A percentile compares a stretch with the other conserved stretches of the same genome.
These are phyloP conservation scores for Chaetomiaceae sp. DNA, from an alignment of 2,329 filamentous ascomycete species.

Conservation along the genomic window DNA sequence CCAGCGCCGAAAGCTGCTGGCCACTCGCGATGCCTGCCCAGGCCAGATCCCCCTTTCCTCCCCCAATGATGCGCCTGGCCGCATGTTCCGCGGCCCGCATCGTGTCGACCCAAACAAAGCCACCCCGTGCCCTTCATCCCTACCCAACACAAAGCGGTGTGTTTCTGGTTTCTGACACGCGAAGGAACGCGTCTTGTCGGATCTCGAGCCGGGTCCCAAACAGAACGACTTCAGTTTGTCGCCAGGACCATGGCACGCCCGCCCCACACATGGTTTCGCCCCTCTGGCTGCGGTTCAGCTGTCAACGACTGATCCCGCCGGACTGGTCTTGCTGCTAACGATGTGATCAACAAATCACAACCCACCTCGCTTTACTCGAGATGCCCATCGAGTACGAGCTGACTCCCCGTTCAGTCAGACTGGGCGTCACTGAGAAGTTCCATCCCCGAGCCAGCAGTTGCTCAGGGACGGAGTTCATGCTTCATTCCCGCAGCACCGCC, in stretches of 20 bases:
- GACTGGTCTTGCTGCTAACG: slow-evolving; percentile 16
- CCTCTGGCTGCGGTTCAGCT: slow-evolving; percentile 3
- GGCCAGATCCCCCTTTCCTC: no score
- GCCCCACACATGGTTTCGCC: background rate
- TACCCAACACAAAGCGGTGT: slow-evolving; percentile 28
- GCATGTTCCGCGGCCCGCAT: slow-evolving; percentile 29
- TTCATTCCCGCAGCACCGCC: no score
- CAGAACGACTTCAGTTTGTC: background rate
- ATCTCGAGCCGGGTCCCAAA: slow-evolving; percentile 15
- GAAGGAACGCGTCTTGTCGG: slow-evolving; percentile 24
- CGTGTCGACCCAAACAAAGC: slow-evolving; percentile 25
- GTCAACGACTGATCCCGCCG: slow-evolving; percentile 2
- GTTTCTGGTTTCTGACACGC: slow-evolving; percentile 26
- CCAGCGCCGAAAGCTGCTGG: slow-evolving; percentile 17
- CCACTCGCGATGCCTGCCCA: slow-evolving; percentile 25
- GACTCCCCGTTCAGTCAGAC: slow-evolving; percentile 4
- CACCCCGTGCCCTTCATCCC: slow-evolving; percentile 18
- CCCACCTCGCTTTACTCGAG: slow-evolving; percentile 17
- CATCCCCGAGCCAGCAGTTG: background rate
- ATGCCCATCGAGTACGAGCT: slow-evolving; percentile 8
- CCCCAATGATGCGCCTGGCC: slow-evolving; percentile 25
- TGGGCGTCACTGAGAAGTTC: background rate
- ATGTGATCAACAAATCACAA: slow-evolving; percentile 18
- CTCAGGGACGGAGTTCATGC: no score
- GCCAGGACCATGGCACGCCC: slow-evolving; percentile 4